Conservation (phyloP, 129 eudicot genomes). For the Rutidosis leptorrhynchoides region DNA sequence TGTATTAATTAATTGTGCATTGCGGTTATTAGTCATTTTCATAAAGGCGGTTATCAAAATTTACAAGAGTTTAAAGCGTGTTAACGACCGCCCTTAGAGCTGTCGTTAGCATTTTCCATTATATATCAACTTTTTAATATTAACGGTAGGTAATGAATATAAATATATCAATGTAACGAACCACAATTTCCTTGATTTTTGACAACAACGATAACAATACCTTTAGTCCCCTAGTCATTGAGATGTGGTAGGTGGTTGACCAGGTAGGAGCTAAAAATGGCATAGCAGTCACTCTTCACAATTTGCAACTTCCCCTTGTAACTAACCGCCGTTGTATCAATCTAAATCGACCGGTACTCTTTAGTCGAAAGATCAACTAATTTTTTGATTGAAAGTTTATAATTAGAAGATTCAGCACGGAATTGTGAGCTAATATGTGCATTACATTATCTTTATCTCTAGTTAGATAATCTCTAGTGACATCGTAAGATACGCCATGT, state of each 20-base stretch:
- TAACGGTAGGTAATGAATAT: too few species aligned
- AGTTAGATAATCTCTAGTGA: too few species aligned
- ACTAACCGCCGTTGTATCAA: constrained; percentile 28
- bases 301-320: constrained; percentile 6
- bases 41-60: too few species aligned
- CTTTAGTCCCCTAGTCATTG: constrained; percentile 69
- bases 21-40: too few species aligned
- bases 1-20: too few species aligned
- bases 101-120: too few species aligned
- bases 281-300: constrained; percentile 51
- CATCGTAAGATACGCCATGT: constrained; percentile 43
- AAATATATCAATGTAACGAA: constrained; percentile 20
- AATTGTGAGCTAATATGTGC: constrained; percentile 37
- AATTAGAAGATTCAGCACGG: constrained; percentile 35
- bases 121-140: too few species aligned
- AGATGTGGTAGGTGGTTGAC: constrained; percentile 52
- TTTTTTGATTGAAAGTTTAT: constrained; percentile 58
- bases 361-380: constrained; percentile 75
- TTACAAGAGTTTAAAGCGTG: too few species aligned
- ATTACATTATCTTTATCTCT: constrained; percentile 67
- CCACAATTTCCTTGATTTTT: constrained; percentile 92
- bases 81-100: too few species aligned
- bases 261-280: not conserved
- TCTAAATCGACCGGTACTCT: constrained; percentile 54
- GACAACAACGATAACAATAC: constrained; percentile 63